These are phyloP conservation scores for Arthrobotrys entomopaga DNA, from an alignment of 2,329 filamentous ascomycete genomes.

Conservation along the genomic window DNA sequence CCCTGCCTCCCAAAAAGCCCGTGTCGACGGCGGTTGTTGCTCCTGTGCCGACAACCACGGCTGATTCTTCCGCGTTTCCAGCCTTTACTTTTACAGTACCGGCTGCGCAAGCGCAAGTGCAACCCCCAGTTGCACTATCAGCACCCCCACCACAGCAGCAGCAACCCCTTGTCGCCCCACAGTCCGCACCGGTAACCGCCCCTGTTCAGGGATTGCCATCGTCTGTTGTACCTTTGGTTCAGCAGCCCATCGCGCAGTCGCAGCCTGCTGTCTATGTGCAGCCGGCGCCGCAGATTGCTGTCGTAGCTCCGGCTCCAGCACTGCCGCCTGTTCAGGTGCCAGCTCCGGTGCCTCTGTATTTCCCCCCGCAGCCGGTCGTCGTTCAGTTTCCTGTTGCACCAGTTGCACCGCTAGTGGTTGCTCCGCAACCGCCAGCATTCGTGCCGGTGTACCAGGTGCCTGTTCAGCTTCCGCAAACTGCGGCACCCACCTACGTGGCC, in stretches of 20 bases:
- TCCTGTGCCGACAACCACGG: background rate
- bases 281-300: background rate
- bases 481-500: background rate
- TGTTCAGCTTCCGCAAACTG: background rate
- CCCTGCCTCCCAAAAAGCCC: no score
- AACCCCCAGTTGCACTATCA: background rate
- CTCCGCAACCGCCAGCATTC: background rate
- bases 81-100: background rate
- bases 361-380: background rate
- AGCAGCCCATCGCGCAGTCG: background rate
- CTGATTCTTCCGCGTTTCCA: background rate
- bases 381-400: background rate
- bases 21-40: background rate
- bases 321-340: background rate
- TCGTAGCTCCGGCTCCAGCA: slow-evolving; percentile 1
- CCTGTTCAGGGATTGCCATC: background rate
- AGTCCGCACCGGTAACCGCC: no score
- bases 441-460: background rate
- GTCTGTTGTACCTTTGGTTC: background rate
- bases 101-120: background rate
- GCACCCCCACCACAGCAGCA: background rate
- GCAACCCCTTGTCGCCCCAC: no score
- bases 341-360: background rate
- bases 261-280: background rate
- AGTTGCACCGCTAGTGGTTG: slow-evolving; percentile 2